Evolutionary conservation across 2,329 filamentous ascomycete species (phyloP).

Genomic region (Daldinia sp.): DNA sequence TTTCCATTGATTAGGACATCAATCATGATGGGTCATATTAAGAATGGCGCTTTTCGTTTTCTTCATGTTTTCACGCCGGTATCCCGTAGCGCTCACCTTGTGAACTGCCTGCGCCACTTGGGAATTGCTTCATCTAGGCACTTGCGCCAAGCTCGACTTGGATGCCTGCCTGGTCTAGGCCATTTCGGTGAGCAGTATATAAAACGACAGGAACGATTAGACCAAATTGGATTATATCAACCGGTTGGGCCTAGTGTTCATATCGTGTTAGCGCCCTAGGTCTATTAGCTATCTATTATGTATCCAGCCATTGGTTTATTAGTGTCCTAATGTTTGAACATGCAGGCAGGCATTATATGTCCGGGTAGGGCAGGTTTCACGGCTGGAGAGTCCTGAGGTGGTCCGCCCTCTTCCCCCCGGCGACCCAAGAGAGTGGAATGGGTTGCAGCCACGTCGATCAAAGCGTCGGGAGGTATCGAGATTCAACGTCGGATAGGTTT

Average conservation of each 20-base stretch:
- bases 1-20: background rate
- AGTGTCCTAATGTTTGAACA: background rate
- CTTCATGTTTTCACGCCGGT: conserved; percentile 19
- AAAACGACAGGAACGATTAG: background rate
- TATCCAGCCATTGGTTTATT: too few species aligned
- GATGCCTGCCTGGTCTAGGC: background rate
- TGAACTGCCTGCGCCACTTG: conserved; percentile 26
- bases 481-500: conserved; percentile 23
- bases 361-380: background rate
- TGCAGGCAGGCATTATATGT: background rate
- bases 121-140: conserved; percentile 20
- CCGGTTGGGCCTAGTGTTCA: background rate
- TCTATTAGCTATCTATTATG: too few species aligned
- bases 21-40: background rate
- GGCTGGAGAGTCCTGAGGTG: background rate
- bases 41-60: too few species aligned
- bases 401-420: conserved; percentile 4
- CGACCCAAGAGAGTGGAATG: conserved; percentile 39
- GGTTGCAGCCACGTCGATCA: conserved; percentile 44
- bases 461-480: conserved; percentile 21
- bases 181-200: background rate
- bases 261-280: background rate
- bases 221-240: background rate
- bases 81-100: conserved; percentile 15
- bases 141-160: conserved; percentile 17